These are phyloP conservation scores for Blumeria hordei DNA, from an alignment of 2,329 filamentous ascomycete species.

Conservation along the genomic window DNA sequence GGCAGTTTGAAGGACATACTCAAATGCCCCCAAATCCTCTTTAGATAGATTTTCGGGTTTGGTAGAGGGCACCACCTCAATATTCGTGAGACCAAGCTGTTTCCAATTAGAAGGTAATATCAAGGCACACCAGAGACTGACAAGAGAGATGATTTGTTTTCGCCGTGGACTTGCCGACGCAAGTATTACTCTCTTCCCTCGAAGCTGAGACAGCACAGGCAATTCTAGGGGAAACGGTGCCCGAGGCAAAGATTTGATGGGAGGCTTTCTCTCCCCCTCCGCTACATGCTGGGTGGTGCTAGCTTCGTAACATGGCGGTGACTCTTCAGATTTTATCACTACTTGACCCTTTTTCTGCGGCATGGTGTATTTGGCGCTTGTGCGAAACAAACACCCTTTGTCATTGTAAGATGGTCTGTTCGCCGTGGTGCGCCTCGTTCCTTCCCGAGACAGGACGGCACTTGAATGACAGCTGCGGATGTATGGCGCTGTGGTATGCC, in stretches of 20 bases:
- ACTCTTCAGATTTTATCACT: not conserved
- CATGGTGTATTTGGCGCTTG: slow-evolving; percentile 2
- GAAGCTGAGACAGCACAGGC: slow-evolving; percentile 53
- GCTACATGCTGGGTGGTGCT: slow-evolving; percentile 9
- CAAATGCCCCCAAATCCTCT: slow-evolving; percentile 44
- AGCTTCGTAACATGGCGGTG: slow-evolving; percentile 12
- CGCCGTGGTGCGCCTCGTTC: no score
- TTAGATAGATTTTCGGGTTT: slow-evolving; percentile 76
- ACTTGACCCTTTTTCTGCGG: slow-evolving; percentile 3
- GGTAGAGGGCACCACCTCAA: slow-evolving; percentile 67
- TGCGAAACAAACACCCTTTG: no score
- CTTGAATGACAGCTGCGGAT: no score
- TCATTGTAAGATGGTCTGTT: no score
- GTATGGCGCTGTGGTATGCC: no score
- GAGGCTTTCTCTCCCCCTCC: slow-evolving; percentile 6
- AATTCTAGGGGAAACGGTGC: slow-evolving; percentile 48
- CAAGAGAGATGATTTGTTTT: slow-evolving; percentile 54
- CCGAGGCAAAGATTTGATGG: slow-evolving; percentile 7
- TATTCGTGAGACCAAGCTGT: slow-evolving; percentile 52
- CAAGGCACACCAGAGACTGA: slow-evolving; percentile 14
- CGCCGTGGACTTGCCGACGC: slow-evolving; percentile 75
- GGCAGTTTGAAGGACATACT: slow-evolving; percentile 79
- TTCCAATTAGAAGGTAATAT: slow-evolving; percentile 3
- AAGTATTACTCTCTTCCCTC: slow-evolving; percentile 61
- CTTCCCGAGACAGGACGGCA: no score